Percentiles rank a stretch among this genome's conserved stretches.
Evolutionary conservation across 2,329 filamentous ascomycete genomes (phyloP).

Genomic region (Zymoseptoria pseudotritici): DNA sequence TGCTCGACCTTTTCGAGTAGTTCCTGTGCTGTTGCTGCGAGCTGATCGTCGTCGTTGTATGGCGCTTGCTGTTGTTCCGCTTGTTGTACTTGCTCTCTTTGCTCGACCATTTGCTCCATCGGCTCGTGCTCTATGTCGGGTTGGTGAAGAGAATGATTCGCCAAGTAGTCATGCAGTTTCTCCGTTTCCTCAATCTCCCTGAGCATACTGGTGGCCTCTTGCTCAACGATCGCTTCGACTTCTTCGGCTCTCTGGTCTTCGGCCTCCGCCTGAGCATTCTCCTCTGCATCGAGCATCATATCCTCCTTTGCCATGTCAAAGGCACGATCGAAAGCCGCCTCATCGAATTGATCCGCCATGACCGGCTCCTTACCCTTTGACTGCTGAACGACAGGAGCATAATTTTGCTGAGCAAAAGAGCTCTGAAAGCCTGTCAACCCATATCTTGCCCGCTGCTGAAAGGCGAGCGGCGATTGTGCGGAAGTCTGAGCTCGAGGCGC

Average conservation of each 20-base stretch:
- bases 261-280: constrained; percentile 15
- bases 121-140: constrained; percentile 12
- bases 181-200: constrained; percentile 1
- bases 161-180: constrained; percentile 1
- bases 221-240: constrained; percentile 13
- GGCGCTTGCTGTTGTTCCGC: constrained; percentile 7
- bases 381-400: constrained; percentile 8
- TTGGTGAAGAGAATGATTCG: constrained; percentile 13
- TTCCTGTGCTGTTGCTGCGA: constrained; percentile 63
- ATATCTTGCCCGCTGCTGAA: constrained; percentile 27
- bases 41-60: constrained; percentile 53
- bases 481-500: constrained; percentile 23
- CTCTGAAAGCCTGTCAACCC: constrained; percentile 23
- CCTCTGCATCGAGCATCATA: constrained; percentile 24
- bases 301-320: constrained; percentile 44
- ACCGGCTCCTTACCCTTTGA: constrained; percentile 29
- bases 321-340: constrained; percentile 49
- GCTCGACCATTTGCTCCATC: neutral
- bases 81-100: constrained; percentile 9
- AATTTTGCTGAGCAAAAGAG: constrained; percentile 20
- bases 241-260: constrained; percentile 9
- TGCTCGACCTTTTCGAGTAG: constrained; percentile 62
- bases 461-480: constrained; percentile 23
- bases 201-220: constrained; percentile 15
- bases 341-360: constrained; percentile 40